Percentiles rank a stretch among this genome's conserved stretches.
phyloP scores from a whole-genome alignment of 2,329 filamentous ascomycete species.

The Alternaria atra region DNA sequence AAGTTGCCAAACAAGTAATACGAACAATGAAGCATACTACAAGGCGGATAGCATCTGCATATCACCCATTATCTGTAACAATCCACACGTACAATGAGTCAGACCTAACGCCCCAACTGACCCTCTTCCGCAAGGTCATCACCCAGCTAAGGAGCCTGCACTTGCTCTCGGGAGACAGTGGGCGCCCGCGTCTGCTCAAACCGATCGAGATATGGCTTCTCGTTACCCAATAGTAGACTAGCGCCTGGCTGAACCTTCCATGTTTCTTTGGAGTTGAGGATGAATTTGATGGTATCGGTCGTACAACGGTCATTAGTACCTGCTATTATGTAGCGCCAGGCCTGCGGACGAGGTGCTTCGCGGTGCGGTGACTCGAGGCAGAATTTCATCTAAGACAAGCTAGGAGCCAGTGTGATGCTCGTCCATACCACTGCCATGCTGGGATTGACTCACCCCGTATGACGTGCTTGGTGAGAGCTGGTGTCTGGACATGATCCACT shows the following conservation, averaged over 20 bases:
- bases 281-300: slow-evolving; percentile 2
- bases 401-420: not conserved
- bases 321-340: slow-evolving; percentile 25
- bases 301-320: not conserved
- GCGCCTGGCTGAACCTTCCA: slow-evolving; percentile 7
- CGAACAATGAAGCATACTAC: not conserved
- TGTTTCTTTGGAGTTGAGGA: not conserved
- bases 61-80: not conserved
- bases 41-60: not conserved
- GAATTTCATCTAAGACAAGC: slow-evolving; percentile 26
- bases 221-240: not conserved
- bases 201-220: not conserved
- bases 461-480: not conserved
- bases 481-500: slow-evolving; percentile 7
- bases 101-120: not conserved
- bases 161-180: not conserved
- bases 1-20: not conserved
- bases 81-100: not conserved
- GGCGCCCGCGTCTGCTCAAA: not conserved
- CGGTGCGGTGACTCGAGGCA: slow-evolving; percentile 27
- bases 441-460: slow-evolving; percentile 4
- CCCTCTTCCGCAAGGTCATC: slow-evolving; percentile 11
- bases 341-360: slow-evolving; percentile 24
- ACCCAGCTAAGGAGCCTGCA: not conserved
- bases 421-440: not conserved